Evolutionary conservation across 169 alveolate species (phyloP).

Genomic region (Prorocentrum cordatum): DNA sequence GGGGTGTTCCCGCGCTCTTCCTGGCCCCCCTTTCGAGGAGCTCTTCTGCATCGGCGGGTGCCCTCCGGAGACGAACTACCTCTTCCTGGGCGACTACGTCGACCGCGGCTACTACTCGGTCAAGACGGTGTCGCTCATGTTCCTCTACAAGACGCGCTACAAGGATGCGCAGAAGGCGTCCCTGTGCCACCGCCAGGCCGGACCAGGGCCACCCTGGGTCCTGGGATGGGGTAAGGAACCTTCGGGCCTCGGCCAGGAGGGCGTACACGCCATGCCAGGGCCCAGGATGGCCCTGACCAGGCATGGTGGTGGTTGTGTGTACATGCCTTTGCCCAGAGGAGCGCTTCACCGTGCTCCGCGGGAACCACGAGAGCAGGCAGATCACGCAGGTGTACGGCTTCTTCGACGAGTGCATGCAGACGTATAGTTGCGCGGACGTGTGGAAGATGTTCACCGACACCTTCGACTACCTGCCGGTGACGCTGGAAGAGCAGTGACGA

Average conservation of each 20-base stretch:
- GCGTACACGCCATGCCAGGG: no score
- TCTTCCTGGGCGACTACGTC: conserved; percentile 96
- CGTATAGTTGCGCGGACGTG: conserved; percentile 96
- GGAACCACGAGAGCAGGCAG: conserved; percentile 93
- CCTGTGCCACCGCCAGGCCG: no score
- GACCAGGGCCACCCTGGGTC: no score
- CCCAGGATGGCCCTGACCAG: no score
- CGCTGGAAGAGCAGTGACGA: no score
- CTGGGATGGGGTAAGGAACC: no score
- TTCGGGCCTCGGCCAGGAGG: no score
- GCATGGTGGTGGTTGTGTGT: no score
- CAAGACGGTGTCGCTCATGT: conserved; percentile 93
- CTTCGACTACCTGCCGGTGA: conserved; percentile 61
- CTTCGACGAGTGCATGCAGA: conserved; percentile 98
- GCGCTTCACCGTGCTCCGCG: conserved; percentile 76
- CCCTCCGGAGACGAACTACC: conserved; percentile 94
- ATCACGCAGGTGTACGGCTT: conserved; percentile 98
- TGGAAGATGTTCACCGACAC: conserved; percentile 69
- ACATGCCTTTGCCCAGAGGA: no score
- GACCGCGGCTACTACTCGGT: conserved; percentile 97
- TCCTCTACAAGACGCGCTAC: conserved; percentile 91
- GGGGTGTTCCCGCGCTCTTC: no score
- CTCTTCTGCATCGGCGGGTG: conserved; percentile 88
- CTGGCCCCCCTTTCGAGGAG: no score
- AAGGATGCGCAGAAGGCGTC: no score